Conservation (phyloP, 345 rosid species). For the Pistacia vera region DNA sequence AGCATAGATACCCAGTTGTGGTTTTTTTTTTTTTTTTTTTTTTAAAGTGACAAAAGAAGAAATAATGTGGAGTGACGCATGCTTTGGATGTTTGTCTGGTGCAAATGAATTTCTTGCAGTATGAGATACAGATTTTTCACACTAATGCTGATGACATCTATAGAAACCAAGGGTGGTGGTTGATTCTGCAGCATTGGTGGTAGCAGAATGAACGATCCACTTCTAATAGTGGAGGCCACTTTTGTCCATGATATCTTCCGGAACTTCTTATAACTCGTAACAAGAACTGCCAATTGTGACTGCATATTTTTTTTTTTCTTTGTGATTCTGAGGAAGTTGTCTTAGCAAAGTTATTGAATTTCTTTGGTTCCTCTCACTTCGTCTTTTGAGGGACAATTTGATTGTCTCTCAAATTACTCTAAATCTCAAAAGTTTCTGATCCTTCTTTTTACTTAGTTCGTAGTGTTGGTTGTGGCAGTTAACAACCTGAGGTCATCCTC, state of each 20-base stretch:
- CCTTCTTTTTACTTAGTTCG: not conserved
- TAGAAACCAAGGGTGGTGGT: not conserved
- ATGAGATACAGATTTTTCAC: conserved; percentile 1
- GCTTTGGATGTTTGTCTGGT: not conserved
- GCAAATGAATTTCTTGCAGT: not conserved
- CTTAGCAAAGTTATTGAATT: too few relatives aligned
- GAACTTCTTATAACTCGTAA: too few relatives aligned
- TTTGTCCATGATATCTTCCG: too few relatives aligned
- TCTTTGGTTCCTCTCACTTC: too few relatives aligned
- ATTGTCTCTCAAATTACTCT: not conserved
- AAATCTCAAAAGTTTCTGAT: not conserved
- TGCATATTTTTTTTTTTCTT: too few relatives aligned
- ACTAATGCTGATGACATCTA: not conserved
- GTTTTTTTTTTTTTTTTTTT: not conserved
- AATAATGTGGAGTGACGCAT: not conserved
- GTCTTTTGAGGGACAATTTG: not conserved
- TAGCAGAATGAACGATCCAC: not conserved
- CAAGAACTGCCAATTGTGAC: too few relatives aligned
- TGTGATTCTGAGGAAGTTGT: too few relatives aligned
- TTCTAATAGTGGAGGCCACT: not conserved
- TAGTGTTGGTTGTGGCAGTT: not conserved
- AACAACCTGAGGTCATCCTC: not conserved
- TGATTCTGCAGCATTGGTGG: not conserved
- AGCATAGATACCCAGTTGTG: not conserved
- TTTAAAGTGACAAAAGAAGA: not conserved